A percentile compares a stretch with the other conserved stretches of the same genome.
phyloP scores from a whole-genome alignment of 1,139 yeast genomes.

The Yamadazyma aaseri region DNA sequence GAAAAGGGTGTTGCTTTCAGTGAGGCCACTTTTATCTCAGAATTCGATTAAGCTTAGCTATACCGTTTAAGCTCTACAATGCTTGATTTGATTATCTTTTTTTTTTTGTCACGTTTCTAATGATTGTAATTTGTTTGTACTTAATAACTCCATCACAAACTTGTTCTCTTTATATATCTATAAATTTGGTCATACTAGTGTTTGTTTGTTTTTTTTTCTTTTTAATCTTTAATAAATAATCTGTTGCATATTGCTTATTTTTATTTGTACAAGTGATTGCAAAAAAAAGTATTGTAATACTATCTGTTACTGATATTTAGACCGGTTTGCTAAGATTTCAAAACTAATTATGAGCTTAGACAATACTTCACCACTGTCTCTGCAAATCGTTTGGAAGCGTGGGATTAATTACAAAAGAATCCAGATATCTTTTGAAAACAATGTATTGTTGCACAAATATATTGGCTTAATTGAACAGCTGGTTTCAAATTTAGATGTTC shows the following conservation, averaged over 20 bases:
- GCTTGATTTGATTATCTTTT: neutral
- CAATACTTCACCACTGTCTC: too few relatives aligned
- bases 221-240: slow-evolving; percentile 4
- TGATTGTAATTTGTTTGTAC: slow-evolving; percentile 10
- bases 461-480: neutral
- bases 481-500: neutral
- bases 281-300: too few relatives aligned
- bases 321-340: too few relatives aligned
- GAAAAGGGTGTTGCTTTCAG: slow-evolving; percentile 73
- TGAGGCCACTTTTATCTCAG: slow-evolving; percentile 78
- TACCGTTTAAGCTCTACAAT: too few relatives aligned
- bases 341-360: too few relatives aligned
- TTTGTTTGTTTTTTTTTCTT: too few relatives aligned
- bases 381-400: too few relatives aligned
- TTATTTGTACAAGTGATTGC: neutral
- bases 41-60: slow-evolving; percentile 21
- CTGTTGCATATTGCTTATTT: too few relatives aligned
- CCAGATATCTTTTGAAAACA: slow-evolving; percentile 1
- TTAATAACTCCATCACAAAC: slow-evolving; percentile 1
- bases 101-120: slow-evolving; percentile 2
- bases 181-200: too few relatives aligned
- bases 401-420: neutral
- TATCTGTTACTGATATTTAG: too few relatives aligned
- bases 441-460: slow-evolving; percentile 1
- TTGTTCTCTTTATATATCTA: too few relatives aligned